Evolutionary conservation across 1,284 basidiomycete species (phyloP), one percentile per base, ranked within the genome.

Genomic region (Leccinum huronense): DNA sequence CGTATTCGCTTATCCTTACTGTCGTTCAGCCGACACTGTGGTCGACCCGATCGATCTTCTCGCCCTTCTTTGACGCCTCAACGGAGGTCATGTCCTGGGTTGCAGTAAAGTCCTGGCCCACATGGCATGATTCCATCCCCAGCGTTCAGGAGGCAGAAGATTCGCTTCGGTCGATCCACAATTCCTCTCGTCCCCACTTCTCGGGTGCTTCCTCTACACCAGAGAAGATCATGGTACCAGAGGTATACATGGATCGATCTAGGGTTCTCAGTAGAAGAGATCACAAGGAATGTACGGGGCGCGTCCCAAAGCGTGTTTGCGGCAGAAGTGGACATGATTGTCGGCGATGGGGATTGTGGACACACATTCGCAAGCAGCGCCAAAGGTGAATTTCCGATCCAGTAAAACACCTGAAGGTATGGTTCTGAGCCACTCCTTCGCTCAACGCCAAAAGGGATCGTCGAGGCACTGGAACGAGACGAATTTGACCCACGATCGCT

Each of bases 311-410:
- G 75, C 2, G 77, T 80, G 3, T 70, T 81, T 34, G 71, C 65
- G 36, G 71, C 74, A 7, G 80, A 81, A 69, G 69, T 71, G 0
- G 77, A 78, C n/a, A 68, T 82, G 7, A 62, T 78, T 9, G 70
- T 75, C 27, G 76, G 77, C 13, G 77, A 78, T 64, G 77, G 77
- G 6, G 76, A 76, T 61, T 78, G 76, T 56, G 77, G 77, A 51
- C 68, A 71, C 57, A 78, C 77, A 19, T 78, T 77, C 33, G 67
- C 69, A 13, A 64, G 66, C 1, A 74, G 77, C n/a, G 70, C 73
- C 7, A 67, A 65, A 69, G 66, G 59, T 42, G 4, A 42, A n/a
- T 1, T n/a, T 42, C 4, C 9, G 40, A 40, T 8, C 14, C 23
- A 27, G 23, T 27, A 27, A 27, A 27, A 27, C 23, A 27, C 23